Evolutionary conservation across 768 basidiomycete species (phyloP), one percentile per base, ranked within the genome.

Genomic region (Dentipellis sp.): DNA sequence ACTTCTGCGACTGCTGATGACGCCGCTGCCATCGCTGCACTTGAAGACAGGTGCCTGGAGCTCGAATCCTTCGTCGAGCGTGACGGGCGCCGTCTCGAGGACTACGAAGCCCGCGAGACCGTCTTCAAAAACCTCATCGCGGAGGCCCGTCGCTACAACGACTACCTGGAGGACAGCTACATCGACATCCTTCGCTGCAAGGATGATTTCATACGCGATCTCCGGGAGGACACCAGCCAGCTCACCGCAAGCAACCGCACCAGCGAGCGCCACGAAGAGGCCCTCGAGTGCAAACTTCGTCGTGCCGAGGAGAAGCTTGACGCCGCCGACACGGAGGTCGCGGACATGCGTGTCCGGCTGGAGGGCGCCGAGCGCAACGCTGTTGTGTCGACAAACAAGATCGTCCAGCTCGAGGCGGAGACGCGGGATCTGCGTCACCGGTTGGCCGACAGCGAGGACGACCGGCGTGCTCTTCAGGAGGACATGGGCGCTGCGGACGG

Each of bases 321-420:
- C 39, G 52, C 50, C 1, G 53, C 56, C 1, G 61, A 62, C 19
- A 52, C 52, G 53, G 61, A 62, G 42, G 47, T 62, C 10, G 11
- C 56, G 39, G 61, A 62, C 9, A 39, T 62, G 56, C 61, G 54
- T 21, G 52, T 55, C 36, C 56, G 55, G 35, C 50, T 62, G 47
- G 59, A 62, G 38, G 56, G 59, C 1, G 61, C 59, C 29, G 59
- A 57, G 50, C 54, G 34, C 36, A 62, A 57, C 22, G 61, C 61
- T 11, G 56, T 61, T 29, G 39, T 34, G 19, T 55, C 59, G 34
- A 62, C 61, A 36, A 62, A 62, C 53, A 50, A 59, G 52, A 62
- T 62, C 51, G 54, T 62, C 19, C 59, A 56, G n/a, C 61, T 62
- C 23, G 61, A 62, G 42, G 52, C 54, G 14, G 59, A 62, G 10